A percentile compares a stretch with the other conserved stretches of the same genome.
Evolutionary conservation across 345 rosid species (phyloP).

Genomic region (Hibiscus trionum): DNA sequence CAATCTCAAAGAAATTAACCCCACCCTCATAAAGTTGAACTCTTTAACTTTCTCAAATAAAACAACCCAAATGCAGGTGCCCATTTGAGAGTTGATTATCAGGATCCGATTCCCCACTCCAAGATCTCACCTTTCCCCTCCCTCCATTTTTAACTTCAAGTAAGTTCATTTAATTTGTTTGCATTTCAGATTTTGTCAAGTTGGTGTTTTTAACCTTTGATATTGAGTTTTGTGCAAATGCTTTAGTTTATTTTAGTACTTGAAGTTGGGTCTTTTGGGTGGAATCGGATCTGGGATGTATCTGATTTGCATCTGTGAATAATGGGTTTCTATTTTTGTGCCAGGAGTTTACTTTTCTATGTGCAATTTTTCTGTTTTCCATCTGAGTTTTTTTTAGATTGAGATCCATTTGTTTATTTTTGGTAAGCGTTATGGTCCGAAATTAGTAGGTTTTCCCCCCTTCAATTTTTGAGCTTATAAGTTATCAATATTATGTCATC

Average conservation of each 20-base stretch:
- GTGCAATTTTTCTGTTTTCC: conserved; percentile 15
- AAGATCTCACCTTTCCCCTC: conserved; percentile 39
- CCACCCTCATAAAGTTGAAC: not conserved
- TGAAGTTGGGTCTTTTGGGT: conserved; percentile 11
- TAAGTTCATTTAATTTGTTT: conserved; percentile 15
- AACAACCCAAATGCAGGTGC: conserved; percentile 25
- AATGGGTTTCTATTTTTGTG: conserved; percentile 17
- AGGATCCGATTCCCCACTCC: conserved; percentile 25
- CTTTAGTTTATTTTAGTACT: conserved; percentile 17
- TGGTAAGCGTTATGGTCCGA: conserved; percentile 5
- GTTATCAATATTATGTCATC: not conserved
- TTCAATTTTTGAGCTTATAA: not conserved
- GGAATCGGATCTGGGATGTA: conserved; percentile 47
- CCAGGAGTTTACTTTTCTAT: not conserved
- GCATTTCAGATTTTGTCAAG: not conserved
- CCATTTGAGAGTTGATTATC: conserved; percentile 24
- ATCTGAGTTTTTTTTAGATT: conserved; percentile 6
- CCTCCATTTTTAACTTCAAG: not conserved
- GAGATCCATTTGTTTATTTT: conserved; percentile 24
- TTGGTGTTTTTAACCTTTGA: not conserved
- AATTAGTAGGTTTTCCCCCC: not conserved
- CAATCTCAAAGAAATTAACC: conserved; percentile 10
- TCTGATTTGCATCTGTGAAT: conserved; percentile 10
- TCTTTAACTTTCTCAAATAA: not conserved
- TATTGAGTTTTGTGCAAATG: not conserved